Conservation (phyloP, 2,329 filamentous ascomycete species). For the Claviceps capensis region DNA sequence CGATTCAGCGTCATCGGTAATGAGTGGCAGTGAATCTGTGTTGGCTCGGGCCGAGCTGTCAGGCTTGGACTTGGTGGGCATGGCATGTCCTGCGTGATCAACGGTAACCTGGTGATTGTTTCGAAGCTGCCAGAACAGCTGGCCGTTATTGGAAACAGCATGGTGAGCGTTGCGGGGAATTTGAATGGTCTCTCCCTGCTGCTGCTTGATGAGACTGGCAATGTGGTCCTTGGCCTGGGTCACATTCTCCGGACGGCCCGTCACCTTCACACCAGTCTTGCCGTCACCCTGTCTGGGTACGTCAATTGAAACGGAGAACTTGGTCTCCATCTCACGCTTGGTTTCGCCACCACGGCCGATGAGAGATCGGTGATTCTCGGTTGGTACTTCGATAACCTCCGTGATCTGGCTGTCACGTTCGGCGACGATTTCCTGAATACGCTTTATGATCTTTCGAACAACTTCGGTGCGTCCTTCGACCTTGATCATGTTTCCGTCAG, state of each 20-base stretch:
- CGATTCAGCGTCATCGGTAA: conserved; percentile 68
- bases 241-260: conserved; percentile 64
- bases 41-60: conserved; percentile 40
- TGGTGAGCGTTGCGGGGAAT: conserved; percentile 78
- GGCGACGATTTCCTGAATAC: conserved; percentile 70
- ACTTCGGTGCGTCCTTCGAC: conserved; percentile 74
- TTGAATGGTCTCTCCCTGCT: conserved; percentile 76
- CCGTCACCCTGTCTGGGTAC: conserved; percentile 81
- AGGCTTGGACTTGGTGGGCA: conserved; percentile 62
- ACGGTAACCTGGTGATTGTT: conserved; percentile 81
- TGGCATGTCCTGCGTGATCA: conserved; percentile 71
- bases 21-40: conserved; percentile 63
- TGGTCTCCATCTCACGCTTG: conserved; percentile 70
- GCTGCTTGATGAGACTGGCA: conserved; percentile 61
- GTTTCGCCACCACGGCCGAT: conserved; percentile 87
- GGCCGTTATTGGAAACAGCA: conserved; percentile 70
- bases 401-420: conserved; percentile 74
- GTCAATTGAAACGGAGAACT: conserved; percentile 78
- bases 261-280: conserved; percentile 74
- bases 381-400: conserved; percentile 66
- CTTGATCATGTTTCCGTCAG: conserved; percentile 70
- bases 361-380: conserved; percentile 77
- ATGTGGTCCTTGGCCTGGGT: conserved; percentile 83
- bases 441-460: conserved; percentile 75
- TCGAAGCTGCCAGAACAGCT: conserved; percentile 82